Conservation (phyloP, 768 basidiomycete species). For the Boletellus ananiceps region DNA sequence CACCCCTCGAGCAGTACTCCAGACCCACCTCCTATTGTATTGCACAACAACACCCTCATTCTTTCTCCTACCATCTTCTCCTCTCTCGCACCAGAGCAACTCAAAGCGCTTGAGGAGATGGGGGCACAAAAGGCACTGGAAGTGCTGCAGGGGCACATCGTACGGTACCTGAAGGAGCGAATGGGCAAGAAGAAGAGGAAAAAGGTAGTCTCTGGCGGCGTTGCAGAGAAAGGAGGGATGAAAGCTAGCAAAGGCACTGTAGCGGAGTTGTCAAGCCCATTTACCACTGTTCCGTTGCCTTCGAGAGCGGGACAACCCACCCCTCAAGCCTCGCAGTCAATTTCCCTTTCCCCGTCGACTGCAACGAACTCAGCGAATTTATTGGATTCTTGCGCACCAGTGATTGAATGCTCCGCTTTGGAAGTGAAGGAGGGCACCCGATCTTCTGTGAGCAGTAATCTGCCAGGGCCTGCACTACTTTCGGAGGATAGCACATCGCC, state of each 20-base stretch:
- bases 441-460: conserved; percentile 14
- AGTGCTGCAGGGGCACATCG: conserved; percentile 80
- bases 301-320: conserved; percentile 16
- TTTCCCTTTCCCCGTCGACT: not conserved
- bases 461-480: conserved; percentile 34
- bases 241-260: conserved; percentile 36
- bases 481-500: conserved; percentile 21
- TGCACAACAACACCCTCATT: conserved; percentile 80
- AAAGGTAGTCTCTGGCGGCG: conserved; percentile 33
- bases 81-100: conserved; percentile 65
- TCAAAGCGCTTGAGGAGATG: conserved; percentile 72
- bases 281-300: conserved; percentile 44
- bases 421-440: conserved; percentile 19
- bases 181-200: conserved; percentile 40
- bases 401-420: conserved; percentile 1
- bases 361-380: not conserved
- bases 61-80: conserved; percentile 84
- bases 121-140: conserved; percentile 79
- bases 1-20: conserved; percentile 46
- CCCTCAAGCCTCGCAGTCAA: conserved; percentile 2
- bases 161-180: conserved; percentile 76
- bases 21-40: conserved; percentile 60
- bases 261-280: conserved; percentile 31
- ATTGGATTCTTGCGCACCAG: conserved; percentile 13
- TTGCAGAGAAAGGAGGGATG: conserved; percentile 38